Evolutionary conservation across 495 filamentous ascomycete species (phyloP).

Genomic region (Beverwykella pulmonaria): DNA sequence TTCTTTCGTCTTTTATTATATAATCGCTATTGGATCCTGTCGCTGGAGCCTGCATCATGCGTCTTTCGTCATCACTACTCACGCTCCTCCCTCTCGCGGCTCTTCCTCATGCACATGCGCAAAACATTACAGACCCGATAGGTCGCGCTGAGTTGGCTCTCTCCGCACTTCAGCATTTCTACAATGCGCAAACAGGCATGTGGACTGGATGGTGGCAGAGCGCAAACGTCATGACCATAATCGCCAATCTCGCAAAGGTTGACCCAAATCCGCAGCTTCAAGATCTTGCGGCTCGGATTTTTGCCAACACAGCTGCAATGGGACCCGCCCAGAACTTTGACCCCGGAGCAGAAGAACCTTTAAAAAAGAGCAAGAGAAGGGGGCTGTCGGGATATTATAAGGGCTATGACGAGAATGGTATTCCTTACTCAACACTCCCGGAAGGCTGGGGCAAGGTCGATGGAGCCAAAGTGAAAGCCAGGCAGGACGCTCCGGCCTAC

Average conservation of each 20-base stretch:
- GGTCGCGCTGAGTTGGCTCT: conserved; percentile 56
- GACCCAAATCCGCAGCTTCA: conserved; percentile 40
- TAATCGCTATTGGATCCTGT: not conserved
- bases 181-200: conserved; percentile 61
- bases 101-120: conserved; percentile 17
- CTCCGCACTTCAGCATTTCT: conserved; percentile 61
- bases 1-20: not conserved
- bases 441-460: conserved; percentile 12
- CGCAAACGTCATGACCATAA: conserved; percentile 66
- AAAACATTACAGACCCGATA: conserved; percentile 39
- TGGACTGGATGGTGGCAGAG: conserved; percentile 81
- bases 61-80: not conserved
- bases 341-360: conserved; percentile 19
- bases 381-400: conserved; percentile 13
- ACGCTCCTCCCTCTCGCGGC: not conserved
- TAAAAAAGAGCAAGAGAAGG: not conserved
- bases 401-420: not conserved
- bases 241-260: conserved; percentile 62
- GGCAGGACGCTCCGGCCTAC: conserved; percentile 7
- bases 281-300: conserved; percentile 38
- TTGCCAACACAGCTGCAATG: conserved; percentile 44
- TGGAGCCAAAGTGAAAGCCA: not conserved
- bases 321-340: conserved; percentile 44
- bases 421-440: conserved; percentile 4
- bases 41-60: not conserved